phyloP scores from a whole-genome alignment of 495 filamentous ascomycete species.

The Daldinia childiae region DNA sequence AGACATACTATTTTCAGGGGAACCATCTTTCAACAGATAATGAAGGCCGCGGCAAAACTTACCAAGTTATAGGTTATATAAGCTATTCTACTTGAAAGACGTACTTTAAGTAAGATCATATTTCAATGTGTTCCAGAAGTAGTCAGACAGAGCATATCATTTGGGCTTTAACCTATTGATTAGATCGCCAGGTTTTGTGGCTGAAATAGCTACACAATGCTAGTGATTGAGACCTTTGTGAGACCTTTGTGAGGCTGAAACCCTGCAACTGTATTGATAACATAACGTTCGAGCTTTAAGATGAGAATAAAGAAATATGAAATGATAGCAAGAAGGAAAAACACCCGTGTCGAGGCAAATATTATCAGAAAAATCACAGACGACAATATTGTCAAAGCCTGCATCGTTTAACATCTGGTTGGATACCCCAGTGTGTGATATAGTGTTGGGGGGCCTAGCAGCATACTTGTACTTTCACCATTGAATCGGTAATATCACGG shows the following conservation, averaged over 20 bases:
- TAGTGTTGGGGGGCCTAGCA: constrained; percentile 60
- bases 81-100: no score
- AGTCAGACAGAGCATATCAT: constrained; percentile 1
- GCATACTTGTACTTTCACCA: constrained; percentile 50
- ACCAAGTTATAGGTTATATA: no score
- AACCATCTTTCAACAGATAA: not conserved
- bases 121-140: not conserved
- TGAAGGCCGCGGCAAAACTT: no score
- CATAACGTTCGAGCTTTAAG: constrained; percentile 56
- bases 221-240: constrained; percentile 49
- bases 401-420: constrained; percentile 56
- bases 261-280: constrained; percentile 60
- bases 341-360: constrained; percentile 62
- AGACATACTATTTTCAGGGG: no score
- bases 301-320: constrained; percentile 61
- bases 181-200: constrained; percentile 46
- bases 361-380: constrained; percentile 59
- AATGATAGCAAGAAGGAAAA: constrained; percentile 63
- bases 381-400: constrained; percentile 60
- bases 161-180: constrained; percentile 42
- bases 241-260: no score
- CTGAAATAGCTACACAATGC: constrained; percentile 54
- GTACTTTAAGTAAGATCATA: no score
- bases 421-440: constrained; percentile 45
- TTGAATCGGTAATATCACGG: constrained; percentile 46